These are phyloP conservation scores for Polytrichum formosum DNA, from an alignment of 225 moss, liverwort and hornwort species.

Conservation along the genomic window DNA sequence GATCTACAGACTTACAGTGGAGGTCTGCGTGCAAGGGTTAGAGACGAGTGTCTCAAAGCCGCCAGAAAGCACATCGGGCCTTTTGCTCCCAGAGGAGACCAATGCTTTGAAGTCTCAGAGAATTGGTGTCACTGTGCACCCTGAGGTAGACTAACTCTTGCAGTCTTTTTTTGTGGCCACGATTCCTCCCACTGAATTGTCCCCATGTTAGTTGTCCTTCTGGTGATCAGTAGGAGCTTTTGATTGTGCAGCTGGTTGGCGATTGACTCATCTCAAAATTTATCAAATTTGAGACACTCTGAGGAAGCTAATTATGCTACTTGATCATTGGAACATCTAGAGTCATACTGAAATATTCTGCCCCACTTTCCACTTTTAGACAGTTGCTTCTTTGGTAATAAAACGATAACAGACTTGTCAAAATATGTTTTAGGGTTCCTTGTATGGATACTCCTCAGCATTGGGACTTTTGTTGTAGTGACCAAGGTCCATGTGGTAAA, in stretches of 20 bases:
- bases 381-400: conserved; percentile 25
- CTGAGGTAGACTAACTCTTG: conserved; percentile 26
- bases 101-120: conserved; percentile 36
- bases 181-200: too few species aligned
- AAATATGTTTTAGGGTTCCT: background rate
- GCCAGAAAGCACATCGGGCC: conserved; percentile 25
- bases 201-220: too few species aligned
- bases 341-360: background rate
- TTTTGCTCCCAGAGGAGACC: conserved; percentile 60
- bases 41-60: conserved; percentile 62
- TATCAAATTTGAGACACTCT: background rate
- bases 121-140: conserved; percentile 34
- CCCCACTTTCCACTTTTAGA: background rate
- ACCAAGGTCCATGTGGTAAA: background rate
- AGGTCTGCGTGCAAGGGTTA: conserved; percentile 81
- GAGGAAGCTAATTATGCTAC: background rate
- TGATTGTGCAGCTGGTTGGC: background rate
- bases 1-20: conserved; percentile 76
- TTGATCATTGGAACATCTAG: background rate
- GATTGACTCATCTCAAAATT: background rate
- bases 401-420: conserved; percentile 32
- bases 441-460: too few species aligned
- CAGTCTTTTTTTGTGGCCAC: background rate
- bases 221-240: background rate
- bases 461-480: background rate